These are phyloP conservation scores for Mycena vitilis DNA, from an alignment of 768 basidiomycete species.

Conservation along the genomic window DNA sequence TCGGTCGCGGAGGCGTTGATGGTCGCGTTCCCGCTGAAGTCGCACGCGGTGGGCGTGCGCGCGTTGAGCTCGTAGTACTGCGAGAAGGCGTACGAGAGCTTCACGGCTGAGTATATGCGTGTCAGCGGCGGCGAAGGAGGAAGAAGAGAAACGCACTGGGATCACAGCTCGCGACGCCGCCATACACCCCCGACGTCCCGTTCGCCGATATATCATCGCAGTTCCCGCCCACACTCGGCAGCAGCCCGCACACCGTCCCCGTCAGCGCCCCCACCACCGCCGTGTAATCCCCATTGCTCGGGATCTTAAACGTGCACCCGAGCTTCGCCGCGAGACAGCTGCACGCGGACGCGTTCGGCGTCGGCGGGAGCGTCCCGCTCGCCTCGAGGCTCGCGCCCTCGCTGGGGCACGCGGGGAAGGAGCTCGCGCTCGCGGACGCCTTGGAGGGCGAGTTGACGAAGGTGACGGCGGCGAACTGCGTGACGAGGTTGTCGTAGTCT, in stretches of 20 bases:
- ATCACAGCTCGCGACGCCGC: slow-evolving; percentile 79
- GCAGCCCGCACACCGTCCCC: slow-evolving; percentile 79
- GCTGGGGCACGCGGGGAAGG: slow-evolving; percentile 74
- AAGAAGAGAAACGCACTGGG: slow-evolving; percentile 63
- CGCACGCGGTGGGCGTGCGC: slow-evolving; percentile 24
- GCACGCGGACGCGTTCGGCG: slow-evolving; percentile 84
- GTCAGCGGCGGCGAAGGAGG: neutral
- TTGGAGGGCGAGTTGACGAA: slow-evolving; percentile 70
- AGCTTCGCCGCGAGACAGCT: slow-evolving; percentile 75
- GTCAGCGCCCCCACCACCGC: slow-evolving; percentile 70
- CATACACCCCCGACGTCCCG: slow-evolving; percentile 82
- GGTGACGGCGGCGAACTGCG: slow-evolving; percentile 68
- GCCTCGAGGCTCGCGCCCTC: slow-evolving; percentile 67
- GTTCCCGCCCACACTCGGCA: slow-evolving; percentile 68
- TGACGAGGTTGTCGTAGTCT: slow-evolving; percentile 75
- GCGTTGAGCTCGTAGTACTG: slow-evolving; percentile 33
- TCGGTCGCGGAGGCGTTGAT: neutral
- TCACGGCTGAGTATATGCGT: slow-evolving; percentile 1
- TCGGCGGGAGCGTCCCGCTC: slow-evolving; percentile 79
- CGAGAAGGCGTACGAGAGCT: slow-evolving; percentile 35
- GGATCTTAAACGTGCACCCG: slow-evolving; percentile 76
- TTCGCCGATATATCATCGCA: slow-evolving; percentile 79
- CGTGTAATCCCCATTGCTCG: slow-evolving; percentile 68
- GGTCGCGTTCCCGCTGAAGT: slow-evolving; percentile 33
- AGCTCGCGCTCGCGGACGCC: slow-evolving; percentile 54